Evolutionary conservation across 2,329 filamentous ascomycete species (phyloP).

Genomic region (Sporothrix protearum): DNA sequence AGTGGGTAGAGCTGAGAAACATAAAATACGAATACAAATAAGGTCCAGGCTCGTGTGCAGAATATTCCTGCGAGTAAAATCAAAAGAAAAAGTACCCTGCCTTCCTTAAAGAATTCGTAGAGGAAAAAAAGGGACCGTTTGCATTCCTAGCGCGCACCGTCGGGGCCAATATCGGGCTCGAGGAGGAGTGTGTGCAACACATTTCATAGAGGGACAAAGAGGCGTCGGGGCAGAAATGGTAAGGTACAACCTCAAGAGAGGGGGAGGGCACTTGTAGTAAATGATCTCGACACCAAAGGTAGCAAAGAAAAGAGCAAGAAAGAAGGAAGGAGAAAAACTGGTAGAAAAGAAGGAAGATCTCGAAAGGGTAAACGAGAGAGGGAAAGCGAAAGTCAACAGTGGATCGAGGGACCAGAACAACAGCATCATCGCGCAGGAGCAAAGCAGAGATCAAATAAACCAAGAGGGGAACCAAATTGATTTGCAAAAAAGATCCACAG

Average conservation of each 20-base stretch:
- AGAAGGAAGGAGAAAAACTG: neutral
- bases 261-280: neutral
- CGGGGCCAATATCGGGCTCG: conserved; percentile 3
- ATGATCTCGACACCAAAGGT: neutral
- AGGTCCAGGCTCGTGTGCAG: neutral
- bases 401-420: neutral
- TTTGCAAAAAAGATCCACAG: neutral
- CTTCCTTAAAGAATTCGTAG: neutral
- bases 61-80: neutral
- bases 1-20: neutral
- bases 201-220: neutral
- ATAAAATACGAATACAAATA: neutral
- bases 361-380: neutral
- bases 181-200: neutral
- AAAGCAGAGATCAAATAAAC: neutral
- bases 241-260: neutral
- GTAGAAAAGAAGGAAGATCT: neutral
- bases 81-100: neutral
- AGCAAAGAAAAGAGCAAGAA: neutral
- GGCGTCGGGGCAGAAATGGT: neutral
- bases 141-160: conserved; percentile 7
- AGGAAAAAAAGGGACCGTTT: neutral
- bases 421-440: neutral
- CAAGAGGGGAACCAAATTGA: neutral
- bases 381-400: neutral